Conservation (phyloP, 2,329 filamentous ascomycete genomes). For the Lecanosticta acicola region DNA sequence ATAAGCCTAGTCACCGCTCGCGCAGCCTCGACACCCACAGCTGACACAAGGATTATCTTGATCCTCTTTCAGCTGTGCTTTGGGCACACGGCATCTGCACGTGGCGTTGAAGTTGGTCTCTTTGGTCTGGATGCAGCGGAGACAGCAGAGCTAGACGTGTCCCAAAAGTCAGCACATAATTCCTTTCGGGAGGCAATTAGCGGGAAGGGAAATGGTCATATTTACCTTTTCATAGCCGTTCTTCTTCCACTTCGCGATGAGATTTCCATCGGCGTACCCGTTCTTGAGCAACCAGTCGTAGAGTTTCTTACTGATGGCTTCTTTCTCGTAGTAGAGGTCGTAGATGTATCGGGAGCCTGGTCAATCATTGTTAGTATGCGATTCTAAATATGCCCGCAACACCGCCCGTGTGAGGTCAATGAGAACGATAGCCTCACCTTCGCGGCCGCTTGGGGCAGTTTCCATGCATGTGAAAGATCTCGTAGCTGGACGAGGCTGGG, state of each 20-base stretch:
- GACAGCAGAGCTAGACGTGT: conserved; percentile 68
- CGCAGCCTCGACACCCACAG: conserved; percentile 88
- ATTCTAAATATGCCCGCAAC: background rate
- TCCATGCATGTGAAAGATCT: too few relatives aligned
- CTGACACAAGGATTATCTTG: conserved; percentile 89
- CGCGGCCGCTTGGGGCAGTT: too few relatives aligned
- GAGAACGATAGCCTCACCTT: conserved; percentile 31
- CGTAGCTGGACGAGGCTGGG: background rate
- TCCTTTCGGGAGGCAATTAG: background rate
- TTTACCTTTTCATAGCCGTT: conserved; percentile 92
- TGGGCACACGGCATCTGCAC: conserved; percentile 92
- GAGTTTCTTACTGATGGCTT: conserved; percentile 83
- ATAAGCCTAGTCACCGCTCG: conserved; percentile 65
- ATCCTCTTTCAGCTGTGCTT: conserved; percentile 81
- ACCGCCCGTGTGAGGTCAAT: conserved; percentile 26
- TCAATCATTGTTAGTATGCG: too few relatives aligned
- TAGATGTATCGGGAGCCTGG: conserved; percentile 84
- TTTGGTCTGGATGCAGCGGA: conserved; percentile 97
- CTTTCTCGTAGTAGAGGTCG: conserved; percentile 95
- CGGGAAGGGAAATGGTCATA: conserved; percentile 10
- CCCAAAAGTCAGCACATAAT: too few relatives aligned
- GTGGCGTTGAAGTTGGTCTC: conserved; percentile 98
- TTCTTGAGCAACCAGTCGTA: conserved; percentile 98
- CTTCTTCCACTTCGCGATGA: conserved; percentile 99
- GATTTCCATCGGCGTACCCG: conserved; percentile 84